Base-by-base conservation (phyloP, 1,284 basidiomycete genomes). In the Austroboletus sp. region DNA sequence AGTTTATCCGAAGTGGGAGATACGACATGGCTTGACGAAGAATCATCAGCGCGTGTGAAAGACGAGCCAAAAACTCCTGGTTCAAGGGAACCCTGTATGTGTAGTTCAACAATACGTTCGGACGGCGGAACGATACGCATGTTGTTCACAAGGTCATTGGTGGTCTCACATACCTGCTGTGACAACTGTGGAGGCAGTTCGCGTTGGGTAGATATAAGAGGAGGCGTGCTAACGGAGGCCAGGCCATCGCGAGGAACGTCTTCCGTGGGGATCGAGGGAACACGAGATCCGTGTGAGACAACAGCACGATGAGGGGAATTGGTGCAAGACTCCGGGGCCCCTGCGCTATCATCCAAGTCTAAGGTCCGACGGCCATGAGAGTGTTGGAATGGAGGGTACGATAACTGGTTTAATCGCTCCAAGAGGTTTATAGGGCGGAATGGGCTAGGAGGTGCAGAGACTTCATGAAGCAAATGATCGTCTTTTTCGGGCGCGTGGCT, bases 281-380 rank as follows among this genome's bases (percentile, higher is more conserved):
- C 40, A 43, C 65, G 62, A 17, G 70, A 70, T 54, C 73, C 70
- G 44, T 73, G 70, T 33, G 65, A 68, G 31, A 75, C 73, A 33
- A 70, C 63, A 50, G 69, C 68, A 11, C 45, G 4, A 6, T 11
- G 59, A 26, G 58, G 54, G 16, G 50, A 44, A 33, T 32, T 31
- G 17, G 40, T 37, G 25, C 29, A 29, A 34, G 45, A 23, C 29
- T 44, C 44, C 16, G 37, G 16, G 25, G 29, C 37, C 25, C 40
- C 40, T 29, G 45, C 40, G 19, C 23, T 49, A 37, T 49, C 36
- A 29, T 12, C 36, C 30, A 39, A 40, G 37, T 37, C 23, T 17
- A 32, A 37, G 40, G 35, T 46, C 10, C 34, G 37, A 27, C 38
- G 23, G 4, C 19, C 12, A 45, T 4, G 26, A 15, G 48, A 47